Evolutionary conservation across 352 stramenopile genomes (phyloP).

Genomic region (Phytophthora quininea): DNA sequence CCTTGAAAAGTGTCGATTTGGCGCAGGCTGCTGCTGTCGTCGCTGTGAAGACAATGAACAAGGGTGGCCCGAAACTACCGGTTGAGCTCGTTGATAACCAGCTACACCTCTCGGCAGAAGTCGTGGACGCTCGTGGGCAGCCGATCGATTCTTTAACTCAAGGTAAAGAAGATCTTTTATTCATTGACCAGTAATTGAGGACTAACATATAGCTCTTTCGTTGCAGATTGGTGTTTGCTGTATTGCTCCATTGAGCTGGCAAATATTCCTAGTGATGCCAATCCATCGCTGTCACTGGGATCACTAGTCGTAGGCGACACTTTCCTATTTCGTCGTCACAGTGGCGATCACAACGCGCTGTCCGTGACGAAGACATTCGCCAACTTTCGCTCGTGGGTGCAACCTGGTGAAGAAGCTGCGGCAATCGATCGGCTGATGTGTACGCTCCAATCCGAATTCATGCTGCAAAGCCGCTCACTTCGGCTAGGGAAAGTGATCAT

Average conservation of each 20-base stretch:
- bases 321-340: constrained; percentile 37
- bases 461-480: constrained; percentile 57
- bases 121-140: constrained; percentile 55
- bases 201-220: too few species aligned
- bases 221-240: constrained; percentile 58
- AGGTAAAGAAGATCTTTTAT: constrained; percentile 11
- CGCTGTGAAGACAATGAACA: constrained; percentile 25
- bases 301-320: constrained; percentile 69
- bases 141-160: constrained; percentile 13
- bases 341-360: constrained; percentile 22
- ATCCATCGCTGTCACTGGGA: constrained; percentile 35
- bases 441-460: constrained; percentile 69
- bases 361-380: constrained; percentile 64
- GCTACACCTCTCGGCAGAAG: constrained; percentile 40
- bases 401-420: constrained; percentile 50
- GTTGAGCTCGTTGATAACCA: constrained; percentile 45
- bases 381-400: constrained; percentile 71
- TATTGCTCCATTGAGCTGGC: constrained; percentile 55
- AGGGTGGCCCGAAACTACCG: constrained; percentile 18
- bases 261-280: constrained; percentile 38
- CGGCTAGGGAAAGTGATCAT: constrained; percentile 48
- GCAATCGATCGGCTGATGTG: constrained; percentile 44
- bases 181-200: too few species aligned
- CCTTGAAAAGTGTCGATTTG: constrained; percentile 28
- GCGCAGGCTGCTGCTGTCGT: constrained; percentile 29